Evolutionary conservation across 2,329 filamentous ascomycete genomes (phyloP), one percentile per base, ranked within the genome.

Genomic region (Endothia cerciana): DNA sequence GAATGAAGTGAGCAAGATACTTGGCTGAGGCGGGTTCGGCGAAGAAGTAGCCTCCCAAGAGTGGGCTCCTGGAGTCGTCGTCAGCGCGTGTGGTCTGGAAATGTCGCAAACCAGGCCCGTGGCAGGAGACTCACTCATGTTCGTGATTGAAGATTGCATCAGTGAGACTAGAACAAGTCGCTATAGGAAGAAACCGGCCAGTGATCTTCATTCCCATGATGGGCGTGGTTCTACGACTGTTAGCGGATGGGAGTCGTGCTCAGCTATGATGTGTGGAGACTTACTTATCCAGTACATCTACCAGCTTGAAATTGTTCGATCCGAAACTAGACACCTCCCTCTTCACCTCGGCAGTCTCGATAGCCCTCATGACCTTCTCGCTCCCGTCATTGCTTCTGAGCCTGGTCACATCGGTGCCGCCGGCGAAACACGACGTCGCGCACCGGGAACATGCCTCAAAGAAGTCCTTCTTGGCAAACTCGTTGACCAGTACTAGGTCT

Each of bases 401-500:
- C 15, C 68, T 70, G 58, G 55, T 66, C 25, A 63, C 63, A 2
- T 59, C 47, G n/a, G 62, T 62, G 6, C 66, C 69, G 33, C 60
- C 64, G 11, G 71, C 70, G 51, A 74, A 70, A 2, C 69, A 69
- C 49, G 72, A 67, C 30, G 73, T 73, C 8, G 74, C 73, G 30
- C 81, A 77, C 45, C 77, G 75, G 17, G 82, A 73, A 4, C 82
- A 78, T 0, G 82, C 81, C 57, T 83, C 78, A 0, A 86, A 73
- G 69, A 89, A 88, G 0, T 80, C 78, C 63, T 83, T 79, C 75
- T 85, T 84, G 3, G 81, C 78, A 66, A 83, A 90, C 68, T 90
- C 87, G 67, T 90, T 88, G n/a, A 90, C 87, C 0, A 89, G 74
- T 0, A 90, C 83, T 0, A 89, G 38, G 70, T 90, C 87, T 0